Percentiles rank a stretch among this genome's conserved stretches.
These are phyloP conservation scores for Niebla homalea DNA, from an alignment of 495 filamentous ascomycete genomes.

Conservation along the genomic window DNA sequence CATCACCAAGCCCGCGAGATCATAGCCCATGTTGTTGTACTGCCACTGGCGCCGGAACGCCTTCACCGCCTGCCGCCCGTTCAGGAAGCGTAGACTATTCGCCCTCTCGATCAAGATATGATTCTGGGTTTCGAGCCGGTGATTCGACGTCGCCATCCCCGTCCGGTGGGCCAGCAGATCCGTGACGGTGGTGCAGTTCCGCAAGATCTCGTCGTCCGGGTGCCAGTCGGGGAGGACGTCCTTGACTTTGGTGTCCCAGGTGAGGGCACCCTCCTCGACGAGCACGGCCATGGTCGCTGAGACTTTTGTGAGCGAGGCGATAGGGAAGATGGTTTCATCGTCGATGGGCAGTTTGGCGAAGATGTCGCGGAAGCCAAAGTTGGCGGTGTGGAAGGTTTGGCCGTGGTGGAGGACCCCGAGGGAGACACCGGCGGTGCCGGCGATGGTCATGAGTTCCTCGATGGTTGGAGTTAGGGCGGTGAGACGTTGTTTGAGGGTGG, in stretches of 20 bases:
- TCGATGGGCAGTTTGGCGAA: not conserved
- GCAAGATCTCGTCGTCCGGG: not conserved
- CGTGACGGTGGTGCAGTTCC: not conserved
- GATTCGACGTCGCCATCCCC: conserved; percentile 3
- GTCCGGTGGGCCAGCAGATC: conserved; percentile 11
- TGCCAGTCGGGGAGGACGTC: conserved; percentile 4
- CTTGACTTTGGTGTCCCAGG: conserved; percentile 8
- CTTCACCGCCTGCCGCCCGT: not conserved
- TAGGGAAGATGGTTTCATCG: conserved; percentile 9
- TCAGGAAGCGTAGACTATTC: conserved; percentile 4
- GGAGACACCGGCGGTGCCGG: conserved; percentile 4
- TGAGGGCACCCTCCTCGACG: conserved; percentile 7
- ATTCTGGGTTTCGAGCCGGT: not conserved
- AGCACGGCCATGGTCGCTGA: conserved; percentile 8
- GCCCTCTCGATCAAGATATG: not conserved
- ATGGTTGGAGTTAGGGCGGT: conserved; percentile 2
- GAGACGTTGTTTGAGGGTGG: not conserved
- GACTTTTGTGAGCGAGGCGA: conserved; percentile 9
- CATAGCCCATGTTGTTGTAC: conserved; percentile 20
- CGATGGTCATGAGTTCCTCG: conserved; percentile 6
- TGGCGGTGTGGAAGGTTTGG: conserved; percentile 1
- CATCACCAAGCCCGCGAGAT: conserved; percentile 15
- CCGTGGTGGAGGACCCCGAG: conserved; percentile 5
- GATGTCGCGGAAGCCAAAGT: conserved; percentile 11
- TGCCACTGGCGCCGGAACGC: conserved; percentile 9